A percentile compares a stretch with the other conserved stretches of the same genome.
Conservation (phyloP, 2,329 filamentous ascomycete species). For the Neonectria magnoliae region DNA sequence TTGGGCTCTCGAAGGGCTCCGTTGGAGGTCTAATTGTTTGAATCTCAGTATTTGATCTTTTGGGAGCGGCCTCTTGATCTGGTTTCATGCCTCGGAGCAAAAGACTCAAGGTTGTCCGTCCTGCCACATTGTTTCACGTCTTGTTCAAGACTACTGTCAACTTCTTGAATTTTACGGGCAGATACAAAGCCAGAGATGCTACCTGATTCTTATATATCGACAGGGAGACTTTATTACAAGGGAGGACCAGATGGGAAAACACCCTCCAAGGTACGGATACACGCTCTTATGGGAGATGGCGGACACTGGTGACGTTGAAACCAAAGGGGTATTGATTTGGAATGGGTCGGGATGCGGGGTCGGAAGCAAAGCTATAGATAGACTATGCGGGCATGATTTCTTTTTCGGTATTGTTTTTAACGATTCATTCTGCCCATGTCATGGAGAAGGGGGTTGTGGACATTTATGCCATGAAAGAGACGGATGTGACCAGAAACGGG, state of each 20-base stretch:
- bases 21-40: slow-evolving; percentile 27
- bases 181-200: slow-evolving; percentile 11
- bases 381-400: slow-evolving; percentile 29
- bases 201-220: slow-evolving; percentile 12
- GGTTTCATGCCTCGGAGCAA: slow-evolving; percentile 26
- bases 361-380: slow-evolving; percentile 23
- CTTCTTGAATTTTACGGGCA: slow-evolving; percentile 25
- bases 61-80: slow-evolving; percentile 24
- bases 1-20: slow-evolving; percentile 27
- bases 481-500: not conserved
- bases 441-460: not conserved
- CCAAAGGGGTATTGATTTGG: not conserved
- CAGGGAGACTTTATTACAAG: slow-evolving; percentile 2
- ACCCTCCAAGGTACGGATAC: not conserved
- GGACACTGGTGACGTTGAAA: slow-evolving; percentile 2
- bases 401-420: slow-evolving; percentile 3
- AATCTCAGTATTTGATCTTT: slow-evolving; percentile 25
- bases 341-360: not conserved
- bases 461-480: not conserved
- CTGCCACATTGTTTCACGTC: slow-evolving; percentile 5
- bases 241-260: slow-evolving; percentile 2
- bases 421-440: not conserved
- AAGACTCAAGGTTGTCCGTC: slow-evolving; percentile 15
- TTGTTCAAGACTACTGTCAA: slow-evolving; percentile 13
- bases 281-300: not conserved